Evolutionary conservation across 352 stramenopile species (phyloP).

Genomic region (Globisporangium middletonii): DNA sequence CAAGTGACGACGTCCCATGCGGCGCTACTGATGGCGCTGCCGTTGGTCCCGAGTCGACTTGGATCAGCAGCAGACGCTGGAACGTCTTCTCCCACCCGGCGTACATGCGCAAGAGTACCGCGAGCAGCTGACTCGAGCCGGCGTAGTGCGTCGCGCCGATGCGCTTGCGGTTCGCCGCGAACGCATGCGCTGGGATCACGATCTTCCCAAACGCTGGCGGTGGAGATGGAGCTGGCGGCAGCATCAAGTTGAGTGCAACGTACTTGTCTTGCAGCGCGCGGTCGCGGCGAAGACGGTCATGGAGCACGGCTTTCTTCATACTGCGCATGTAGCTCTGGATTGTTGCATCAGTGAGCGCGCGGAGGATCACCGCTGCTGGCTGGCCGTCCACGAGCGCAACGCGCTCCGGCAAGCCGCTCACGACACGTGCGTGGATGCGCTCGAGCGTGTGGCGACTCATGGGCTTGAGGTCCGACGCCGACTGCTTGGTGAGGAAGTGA

Average conservation of each 20-base stretch:
- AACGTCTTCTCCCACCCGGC: conserved; percentile 89
- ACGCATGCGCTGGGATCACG: conserved; percentile 62
- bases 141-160: conserved; percentile 44
- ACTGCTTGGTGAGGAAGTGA: conserved; percentile 84
- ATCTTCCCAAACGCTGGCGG: conserved; percentile 73
- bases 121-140: conserved; percentile 57
- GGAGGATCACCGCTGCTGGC: conserved; percentile 55
- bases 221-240: conserved; percentile 17
- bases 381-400: conserved; percentile 59
- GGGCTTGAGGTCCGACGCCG: conserved; percentile 53
- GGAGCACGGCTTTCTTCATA: conserved; percentile 90
- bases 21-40: not conserved
- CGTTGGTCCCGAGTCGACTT: conserved; percentile 28
- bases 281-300: conserved; percentile 54
- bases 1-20: not conserved
- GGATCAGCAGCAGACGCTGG: conserved; percentile 58
- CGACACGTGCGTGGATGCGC: conserved; percentile 78
- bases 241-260: conserved; percentile 52
- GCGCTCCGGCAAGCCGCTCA: conserved; percentile 65
- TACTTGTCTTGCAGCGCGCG: conserved; percentile 63
- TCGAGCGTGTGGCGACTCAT: conserved; percentile 80
- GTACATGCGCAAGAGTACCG: conserved; percentile 85
- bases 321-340: conserved; percentile 88
- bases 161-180: conserved; percentile 43
- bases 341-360: conserved; percentile 79